phyloP scores from a whole-genome alignment of 2,329 filamentous ascomycete genomes.

The Ilyonectria mors-panacis region DNA sequence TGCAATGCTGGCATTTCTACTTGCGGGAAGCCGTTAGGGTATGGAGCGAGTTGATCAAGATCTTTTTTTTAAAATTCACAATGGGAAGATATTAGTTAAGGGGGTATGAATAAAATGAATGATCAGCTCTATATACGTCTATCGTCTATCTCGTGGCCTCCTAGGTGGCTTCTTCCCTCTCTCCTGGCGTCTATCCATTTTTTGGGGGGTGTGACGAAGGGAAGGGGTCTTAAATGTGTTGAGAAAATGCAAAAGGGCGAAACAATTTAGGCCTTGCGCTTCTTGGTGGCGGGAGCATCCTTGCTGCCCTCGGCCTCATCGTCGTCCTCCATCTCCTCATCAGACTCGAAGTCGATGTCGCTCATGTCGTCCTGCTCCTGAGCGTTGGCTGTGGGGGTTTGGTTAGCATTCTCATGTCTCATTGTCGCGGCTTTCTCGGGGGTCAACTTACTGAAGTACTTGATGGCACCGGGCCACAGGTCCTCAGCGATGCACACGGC shows the following conservation, averaged over 20 bases:
- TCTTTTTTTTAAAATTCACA: not conserved
- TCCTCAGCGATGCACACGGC: slow-evolving; percentile 88
- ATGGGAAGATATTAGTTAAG: not conserved
- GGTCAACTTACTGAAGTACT: slow-evolving; percentile 86
- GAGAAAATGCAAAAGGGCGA: not conserved
- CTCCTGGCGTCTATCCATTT: slow-evolving; percentile 41
- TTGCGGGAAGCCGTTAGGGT: not conserved
- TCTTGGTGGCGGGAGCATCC: slow-evolving; percentile 61
- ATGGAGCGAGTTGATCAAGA: not conserved
- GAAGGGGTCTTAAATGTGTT: slow-evolving; percentile 29
- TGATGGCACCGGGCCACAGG: slow-evolving; percentile 88
- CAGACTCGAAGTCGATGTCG: slow-evolving; percentile 78
- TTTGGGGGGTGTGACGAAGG: slow-evolving; percentile 33
- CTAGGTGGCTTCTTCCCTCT: slow-evolving; percentile 17
- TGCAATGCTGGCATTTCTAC: slow-evolving; percentile 3
- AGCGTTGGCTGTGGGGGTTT: slow-evolving; percentile 58
- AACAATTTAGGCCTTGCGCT: slow-evolving; percentile 57
- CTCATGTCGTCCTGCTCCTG: slow-evolving; percentile 77
- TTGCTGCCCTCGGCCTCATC: slow-evolving; percentile 55
- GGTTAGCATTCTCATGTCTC: slow-evolving; percentile 53
- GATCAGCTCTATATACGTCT: slow-evolving; percentile 27
- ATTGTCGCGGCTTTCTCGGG: not conserved
- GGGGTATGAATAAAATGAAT: slow-evolving; percentile 14
- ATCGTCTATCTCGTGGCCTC: slow-evolving; percentile 32
- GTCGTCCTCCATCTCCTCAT: slow-evolving; percentile 56